Evolutionary conservation across 2,329 filamentous ascomycete genomes (phyloP), one percentile per base, ranked within the genome.

Genomic region (Diaporthe longicolla): DNA sequence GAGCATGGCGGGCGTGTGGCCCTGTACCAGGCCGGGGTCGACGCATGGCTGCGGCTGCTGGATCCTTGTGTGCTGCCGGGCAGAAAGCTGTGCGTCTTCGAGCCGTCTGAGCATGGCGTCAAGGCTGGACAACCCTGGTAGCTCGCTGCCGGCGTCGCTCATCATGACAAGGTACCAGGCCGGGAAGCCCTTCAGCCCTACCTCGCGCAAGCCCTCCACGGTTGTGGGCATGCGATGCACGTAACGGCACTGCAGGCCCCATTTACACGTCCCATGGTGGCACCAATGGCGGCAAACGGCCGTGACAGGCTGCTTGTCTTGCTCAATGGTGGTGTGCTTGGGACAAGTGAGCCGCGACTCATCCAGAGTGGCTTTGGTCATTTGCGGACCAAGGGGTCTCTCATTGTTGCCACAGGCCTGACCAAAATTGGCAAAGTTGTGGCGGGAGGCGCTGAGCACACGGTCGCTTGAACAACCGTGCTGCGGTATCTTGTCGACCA

Each of bases 251-350:
- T 79, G 76, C 9, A 73, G 66, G 4, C 83, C 85, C 80, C 82
- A 88, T 77, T 82, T 84, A 79, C 88, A 90, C 17, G 79, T 82
- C 9, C 87, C 87, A 54, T 84, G 80, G 69, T 82, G 82, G 78
- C 87, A 88, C 87, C 87, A 90, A 78, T 86, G 81, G 17, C 84
- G 83, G 79, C 88, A 88, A 78, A 80, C 79, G 35, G 73, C 52
- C 26, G 74, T 73, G 40, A 61, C 24, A 21, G 54, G 48, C 9
- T 17, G 43, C 57, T 73, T 69, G n/a, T 55, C 32, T 26, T 54
- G 63, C 68, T 6, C 19, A 17, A n/a, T 21, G 57, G 48, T 32
- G 68, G 11, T 72, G 73, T 4, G 70, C 52, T 45, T 54, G 9
- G 21, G 29, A n/a, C 45, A 43, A 52, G 45, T 50, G 32, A 45